Evolutionary conservation across 2,329 filamentous ascomycete genomes (phyloP).

Genomic region (Trichoderma atroviride): DNA sequence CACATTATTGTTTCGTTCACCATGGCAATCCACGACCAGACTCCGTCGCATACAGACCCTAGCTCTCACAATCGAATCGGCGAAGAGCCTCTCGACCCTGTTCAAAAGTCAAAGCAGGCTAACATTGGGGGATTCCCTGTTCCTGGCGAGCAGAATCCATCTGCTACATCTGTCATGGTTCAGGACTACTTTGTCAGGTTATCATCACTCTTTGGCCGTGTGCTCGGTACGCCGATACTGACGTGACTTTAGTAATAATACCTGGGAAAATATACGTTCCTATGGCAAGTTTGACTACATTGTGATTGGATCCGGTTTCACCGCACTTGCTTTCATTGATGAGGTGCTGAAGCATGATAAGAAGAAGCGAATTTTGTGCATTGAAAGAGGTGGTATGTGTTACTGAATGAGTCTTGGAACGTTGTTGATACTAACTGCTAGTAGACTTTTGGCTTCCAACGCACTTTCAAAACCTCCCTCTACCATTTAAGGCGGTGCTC

Average conservation of each 20-base stretch:
- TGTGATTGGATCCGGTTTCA: conserved; percentile 5
- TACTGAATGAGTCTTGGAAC: background rate
- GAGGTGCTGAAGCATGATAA: background rate
- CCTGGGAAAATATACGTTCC: background rate
- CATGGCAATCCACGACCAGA: no score
- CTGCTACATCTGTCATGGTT: conserved; percentile 3
- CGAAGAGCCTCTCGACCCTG: no score
- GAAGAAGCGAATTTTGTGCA: background rate
- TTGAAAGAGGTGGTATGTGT: conserved; percentile 2
- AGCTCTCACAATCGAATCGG: no score
- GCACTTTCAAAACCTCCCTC: no score
- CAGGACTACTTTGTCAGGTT: conserved; percentile 4
- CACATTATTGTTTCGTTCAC: no score
- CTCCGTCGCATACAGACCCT: no score
- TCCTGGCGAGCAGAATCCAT: background rate
- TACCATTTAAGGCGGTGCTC: no score
- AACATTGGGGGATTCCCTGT: background rate
- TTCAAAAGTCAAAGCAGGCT: no score
- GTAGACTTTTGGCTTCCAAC: no score
- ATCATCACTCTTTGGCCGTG: background rate
- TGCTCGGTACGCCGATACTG: no score
- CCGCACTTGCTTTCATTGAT: conserved; percentile 1
- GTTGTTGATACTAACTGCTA: no score
- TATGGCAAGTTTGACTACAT: conserved; percentile 7
- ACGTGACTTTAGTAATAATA: no score